These are phyloP conservation scores for Phaeosphaeria sp. DNA, from an alignment of 2,329 filamentous ascomycete species.

Conservation along the genomic window DNA sequence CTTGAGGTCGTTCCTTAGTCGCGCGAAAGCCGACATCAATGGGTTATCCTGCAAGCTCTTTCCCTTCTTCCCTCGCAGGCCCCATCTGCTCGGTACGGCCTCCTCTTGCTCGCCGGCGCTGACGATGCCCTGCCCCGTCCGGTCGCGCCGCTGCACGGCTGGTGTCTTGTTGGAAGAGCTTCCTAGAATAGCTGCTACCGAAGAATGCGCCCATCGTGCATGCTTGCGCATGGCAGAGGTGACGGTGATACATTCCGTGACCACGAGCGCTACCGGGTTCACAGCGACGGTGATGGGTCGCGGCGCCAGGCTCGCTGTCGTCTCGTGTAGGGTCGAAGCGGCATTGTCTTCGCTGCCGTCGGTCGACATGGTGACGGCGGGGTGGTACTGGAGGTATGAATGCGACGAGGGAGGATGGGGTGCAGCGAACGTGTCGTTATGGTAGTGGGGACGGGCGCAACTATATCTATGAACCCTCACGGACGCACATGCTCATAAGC, in stretches of 20 bases:
- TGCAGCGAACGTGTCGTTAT: slow-evolving; percentile 27
- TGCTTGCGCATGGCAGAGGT: slow-evolving; percentile 98
- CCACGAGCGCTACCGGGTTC: slow-evolving; percentile 89
- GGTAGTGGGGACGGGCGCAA: slow-evolving; percentile 29
- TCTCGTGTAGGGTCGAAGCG: slow-evolving; percentile 32
- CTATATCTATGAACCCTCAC: slow-evolving; percentile 33
- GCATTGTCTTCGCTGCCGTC: slow-evolving; percentile 29
- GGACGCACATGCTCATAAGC: slow-evolving; percentile 34
- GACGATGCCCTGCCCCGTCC: slow-evolving; percentile 44
- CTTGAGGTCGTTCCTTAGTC: slow-evolving; percentile 85
- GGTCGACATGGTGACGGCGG: slow-evolving; percentile 35
- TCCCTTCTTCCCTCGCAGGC: slow-evolving; percentile 89
- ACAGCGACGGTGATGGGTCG: slow-evolving; percentile 75
- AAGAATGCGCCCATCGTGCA: slow-evolving; percentile 93
- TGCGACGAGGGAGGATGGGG: slow-evolving; percentile 22
- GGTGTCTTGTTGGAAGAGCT: slow-evolving; percentile 63
- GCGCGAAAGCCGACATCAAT: slow-evolving; percentile 91
- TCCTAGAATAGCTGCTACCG: slow-evolving; percentile 92
- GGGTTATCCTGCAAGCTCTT: slow-evolving; percentile 98
- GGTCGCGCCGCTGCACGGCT: slow-evolving; percentile 43
- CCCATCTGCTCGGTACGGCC: slow-evolving; percentile 83
- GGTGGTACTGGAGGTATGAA: slow-evolving; percentile 6
- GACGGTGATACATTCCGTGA: slow-evolving; percentile 98
- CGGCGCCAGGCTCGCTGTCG: slow-evolving; percentile 23
- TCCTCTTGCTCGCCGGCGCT: slow-evolving; percentile 55